Conservation (phyloP, 2,329 filamentous ascomycete genomes). For the Colletotrichum orchidophilum region DNA sequence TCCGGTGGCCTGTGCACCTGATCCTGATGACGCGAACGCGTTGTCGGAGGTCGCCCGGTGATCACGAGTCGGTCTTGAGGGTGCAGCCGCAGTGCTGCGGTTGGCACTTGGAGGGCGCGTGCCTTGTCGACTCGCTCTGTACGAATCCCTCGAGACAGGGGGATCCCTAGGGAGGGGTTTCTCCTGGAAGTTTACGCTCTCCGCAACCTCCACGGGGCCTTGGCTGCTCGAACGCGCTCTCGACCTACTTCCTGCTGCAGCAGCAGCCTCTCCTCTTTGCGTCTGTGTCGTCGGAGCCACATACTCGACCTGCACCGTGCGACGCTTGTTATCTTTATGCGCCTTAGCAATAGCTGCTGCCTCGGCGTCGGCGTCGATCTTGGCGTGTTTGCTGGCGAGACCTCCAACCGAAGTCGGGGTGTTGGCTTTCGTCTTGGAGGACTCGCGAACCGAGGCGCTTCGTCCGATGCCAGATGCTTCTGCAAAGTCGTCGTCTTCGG, state of each 20-base stretch:
- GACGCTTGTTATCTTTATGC: slow-evolving; percentile 88
- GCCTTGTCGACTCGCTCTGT: slow-evolving; percentile 47
- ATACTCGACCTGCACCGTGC: slow-evolving; percentile 97
- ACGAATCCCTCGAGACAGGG: slow-evolving; percentile 54
- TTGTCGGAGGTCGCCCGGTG: slow-evolving; percentile 65
- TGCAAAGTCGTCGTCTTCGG: slow-evolving; percentile 56
- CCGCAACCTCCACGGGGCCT: slow-evolving; percentile 57
- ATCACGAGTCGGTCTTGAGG: slow-evolving; percentile 59
- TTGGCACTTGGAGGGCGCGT: slow-evolving; percentile 61
- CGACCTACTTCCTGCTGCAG: slow-evolving; percentile 38
- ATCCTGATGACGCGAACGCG: slow-evolving; percentile 60
- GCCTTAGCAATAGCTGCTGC: slow-evolving; percentile 61
- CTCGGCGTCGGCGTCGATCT: slow-evolving; percentile 74
- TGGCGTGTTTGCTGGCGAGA: slow-evolving; percentile 77
- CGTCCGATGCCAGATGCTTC: slow-evolving; percentile 62
- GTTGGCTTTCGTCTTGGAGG: slow-evolving; percentile 72
- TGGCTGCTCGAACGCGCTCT: slow-evolving; percentile 61
- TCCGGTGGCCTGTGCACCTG: slow-evolving; percentile 53
- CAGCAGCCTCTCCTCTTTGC: slow-evolving; percentile 66
- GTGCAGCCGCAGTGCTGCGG: slow-evolving; percentile 45
- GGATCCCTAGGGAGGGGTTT: slow-evolving; percentile 71
- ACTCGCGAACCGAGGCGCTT: slow-evolving; percentile 92
- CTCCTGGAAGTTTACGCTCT: slow-evolving; percentile 50
- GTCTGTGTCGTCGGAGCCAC: slow-evolving; percentile 91
- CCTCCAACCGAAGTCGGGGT: slow-evolving; percentile 65